These are phyloP conservation scores for Geotrichum restrictum DNA, from an alignment of 1,139 yeast genomes.

Conservation along the genomic window DNA sequence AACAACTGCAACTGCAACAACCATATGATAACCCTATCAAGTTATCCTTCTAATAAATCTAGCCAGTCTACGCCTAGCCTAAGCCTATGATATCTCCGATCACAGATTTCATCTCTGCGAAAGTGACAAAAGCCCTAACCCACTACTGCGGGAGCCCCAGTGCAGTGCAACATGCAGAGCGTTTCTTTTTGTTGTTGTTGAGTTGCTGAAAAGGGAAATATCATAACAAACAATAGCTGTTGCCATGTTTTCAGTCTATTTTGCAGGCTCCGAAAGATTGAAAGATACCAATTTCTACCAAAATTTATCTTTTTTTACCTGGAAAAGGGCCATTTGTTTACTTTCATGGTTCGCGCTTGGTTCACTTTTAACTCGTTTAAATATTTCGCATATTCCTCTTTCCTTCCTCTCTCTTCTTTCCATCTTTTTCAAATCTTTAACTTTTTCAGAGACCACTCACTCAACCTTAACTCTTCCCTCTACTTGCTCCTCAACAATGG, in stretches of 20 bases:
- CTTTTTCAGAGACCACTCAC: not conserved
- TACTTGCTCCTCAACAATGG: not conserved
- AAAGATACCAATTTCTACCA: no score
- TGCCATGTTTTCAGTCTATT: not conserved
- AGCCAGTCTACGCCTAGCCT: no score
- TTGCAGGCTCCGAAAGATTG: no score
- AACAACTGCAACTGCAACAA: no score
- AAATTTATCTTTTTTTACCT: no score
- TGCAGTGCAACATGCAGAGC: not conserved
- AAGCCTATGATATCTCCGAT: no score
- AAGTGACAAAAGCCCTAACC: not conserved
- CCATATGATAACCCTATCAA: no score
- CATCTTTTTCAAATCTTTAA: not conserved
- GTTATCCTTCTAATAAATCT: no score
- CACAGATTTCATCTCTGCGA: not conserved
- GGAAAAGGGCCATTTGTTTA: not conserved
- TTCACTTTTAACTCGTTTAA: slow-evolving; percentile 2
- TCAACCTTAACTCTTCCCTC: not conserved
- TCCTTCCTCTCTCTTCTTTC: not conserved
- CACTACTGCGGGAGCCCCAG: no score
- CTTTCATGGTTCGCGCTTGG: slow-evolving; percentile 9
- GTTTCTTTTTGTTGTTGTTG: not conserved
- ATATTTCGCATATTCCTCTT: not conserved
- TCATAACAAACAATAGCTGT: not conserved
- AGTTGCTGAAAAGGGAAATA: not conserved